Base-by-base conservation (phyloP, 495 filamentous ascomycete genomes). In the Penicillium pulvis region DNA sequence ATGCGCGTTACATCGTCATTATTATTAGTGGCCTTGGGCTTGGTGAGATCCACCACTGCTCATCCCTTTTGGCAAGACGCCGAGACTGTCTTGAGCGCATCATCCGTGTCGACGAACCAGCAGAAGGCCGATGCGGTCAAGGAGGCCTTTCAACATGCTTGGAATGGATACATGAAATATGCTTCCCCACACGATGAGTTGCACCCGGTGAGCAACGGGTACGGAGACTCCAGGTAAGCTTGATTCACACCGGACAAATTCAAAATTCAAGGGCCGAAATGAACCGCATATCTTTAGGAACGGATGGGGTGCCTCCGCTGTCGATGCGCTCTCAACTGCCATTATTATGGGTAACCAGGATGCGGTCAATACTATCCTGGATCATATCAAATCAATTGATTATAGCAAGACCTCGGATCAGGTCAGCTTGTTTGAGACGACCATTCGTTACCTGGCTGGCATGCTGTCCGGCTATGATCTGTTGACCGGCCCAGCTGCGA, bases 361-460 rank as follows among this genome's bases (percentile, higher is more conserved):
- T 39, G 83, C 89, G 35, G 85, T 94, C 35, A 75, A 83, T 19
- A 74, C 84, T 31, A 91, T 94, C 46, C 65, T 95, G 4, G 77
- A 88, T 20, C 87, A 84, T 68, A 81, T 96, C 44, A 75, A 81
- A 0, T 78, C 69, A 0, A 84, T 95, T 60, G 77, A 96, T 72
- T 96, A 90, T 60, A 80, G 80, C 51, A 75, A 72, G 17, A 88
- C 89, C 4, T 55, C 66, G 1, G 75, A 74, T 14, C 35, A 56
- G 33, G 85, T 95, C 59, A 92, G 87, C 55, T 74, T 96, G 30
- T 96, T 96, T 58, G 91, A 96, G 73, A 96, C 91, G 3, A 95
- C 90, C 3, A 96, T 96, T 64, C 87, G 91, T 4, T 96, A 95
- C 62, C 75, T 96, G 4, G 91, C 79, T 16, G 92, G 92, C 17